Percentiles rank a stretch among this genome's conserved stretches.
phyloP scores from a whole-genome alignment of 2,329 filamentous ascomycete species.

The Fusarium keratoplasticum region DNA sequence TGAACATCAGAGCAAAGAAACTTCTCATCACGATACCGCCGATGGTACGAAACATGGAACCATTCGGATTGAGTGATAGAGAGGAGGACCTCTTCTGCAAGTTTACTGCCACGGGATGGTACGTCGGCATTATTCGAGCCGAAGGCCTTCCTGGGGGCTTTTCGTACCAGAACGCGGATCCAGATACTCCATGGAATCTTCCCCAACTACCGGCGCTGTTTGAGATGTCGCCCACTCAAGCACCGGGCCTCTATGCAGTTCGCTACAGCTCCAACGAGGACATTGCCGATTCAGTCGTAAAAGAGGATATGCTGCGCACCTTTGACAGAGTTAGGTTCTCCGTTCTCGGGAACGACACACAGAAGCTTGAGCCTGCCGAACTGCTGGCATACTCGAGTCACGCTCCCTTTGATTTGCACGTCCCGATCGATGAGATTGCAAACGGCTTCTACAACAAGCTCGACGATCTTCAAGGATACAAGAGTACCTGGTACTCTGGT shows the following conservation, averaged over 20 bases:
- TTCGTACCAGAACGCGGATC: slow-evolving; percentile 31
- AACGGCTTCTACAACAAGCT: slow-evolving; percentile 29
- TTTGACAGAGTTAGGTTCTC: slow-evolving; percentile 24
- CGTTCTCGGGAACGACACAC: not conserved
- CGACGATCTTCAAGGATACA: slow-evolving; percentile 27
- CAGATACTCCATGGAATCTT: slow-evolving; percentile 20
- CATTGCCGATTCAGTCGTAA: slow-evolving; percentile 6
- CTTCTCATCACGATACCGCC: slow-evolving; percentile 25
- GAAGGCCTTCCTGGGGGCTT: slow-evolving; percentile 19
- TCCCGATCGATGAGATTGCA: slow-evolving; percentile 15
- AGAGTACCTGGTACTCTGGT: slow-evolving; percentile 34
- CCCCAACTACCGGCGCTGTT: slow-evolving; percentile 27
- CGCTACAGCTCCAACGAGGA: slow-evolving; percentile 20
- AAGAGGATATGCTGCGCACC: slow-evolving; percentile 23
- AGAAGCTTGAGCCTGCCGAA: slow-evolving; percentile 4
- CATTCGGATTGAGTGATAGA: slow-evolving; percentile 10
- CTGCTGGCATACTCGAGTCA: slow-evolving; percentile 31
- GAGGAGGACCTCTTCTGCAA: slow-evolving; percentile 20
- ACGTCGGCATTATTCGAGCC: slow-evolving; percentile 28
- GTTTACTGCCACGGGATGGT: slow-evolving; percentile 31
- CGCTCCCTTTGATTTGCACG: slow-evolving; percentile 31
- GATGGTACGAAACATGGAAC: slow-evolving; percentile 17
- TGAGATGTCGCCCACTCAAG: slow-evolving; percentile 32
- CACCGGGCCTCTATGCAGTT: slow-evolving; percentile 16
- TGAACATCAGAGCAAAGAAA: slow-evolving; percentile 20